Percentiles rank a stretch among this genome's conserved stretches.
These are phyloP conservation scores for Podospora comata DNA, from an alignment of 495 filamentous ascomycete species.

Conservation along the genomic window DNA sequence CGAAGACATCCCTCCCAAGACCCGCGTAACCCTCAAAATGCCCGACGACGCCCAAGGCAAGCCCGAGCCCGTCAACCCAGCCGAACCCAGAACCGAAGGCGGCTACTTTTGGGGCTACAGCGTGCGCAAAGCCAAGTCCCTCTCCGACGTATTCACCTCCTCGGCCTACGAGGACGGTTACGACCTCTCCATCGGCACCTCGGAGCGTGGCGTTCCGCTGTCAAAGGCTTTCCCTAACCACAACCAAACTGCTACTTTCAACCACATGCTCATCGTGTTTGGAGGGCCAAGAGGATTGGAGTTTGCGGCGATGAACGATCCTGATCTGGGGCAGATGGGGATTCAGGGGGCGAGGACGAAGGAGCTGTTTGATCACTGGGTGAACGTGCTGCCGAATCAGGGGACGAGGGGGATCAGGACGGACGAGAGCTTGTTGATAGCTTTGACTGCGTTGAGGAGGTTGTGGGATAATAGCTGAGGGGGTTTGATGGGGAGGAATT, in stretches of 20 bases:
- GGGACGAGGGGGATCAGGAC: constrained; percentile 74
- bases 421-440: constrained; percentile 74
- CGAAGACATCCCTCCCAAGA: constrained; percentile 53
- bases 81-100: constrained; percentile 58
- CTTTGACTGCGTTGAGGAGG: constrained; percentile 56
- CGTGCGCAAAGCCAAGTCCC: constrained; percentile 53
- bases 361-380: constrained; percentile 73
- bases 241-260: constrained; percentile 48
- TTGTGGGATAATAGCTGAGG: constrained; percentile 45
- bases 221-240: constrained; percentile 42
- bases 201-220: constrained; percentile 63
- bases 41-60: constrained; percentile 35
- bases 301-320: constrained; percentile 63
- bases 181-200: constrained; percentile 69
- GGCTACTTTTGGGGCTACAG: constrained; percentile 79
- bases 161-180: constrained; percentile 62
- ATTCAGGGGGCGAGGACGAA: constrained; percentile 53
- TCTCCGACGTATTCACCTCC: constrained; percentile 65
- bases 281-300: constrained; percentile 72
- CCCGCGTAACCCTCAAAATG: constrained; percentile 65
- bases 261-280: constrained; percentile 67
- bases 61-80: constrained; percentile 57
- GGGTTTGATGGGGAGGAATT: not conserved
- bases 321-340: constrained; percentile 52
- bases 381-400: constrained; percentile 69